These are phyloP conservation scores for Poa pratensis DNA, from an alignment of 176 grass and related monocot species.

Conservation along the genomic window DNA sequence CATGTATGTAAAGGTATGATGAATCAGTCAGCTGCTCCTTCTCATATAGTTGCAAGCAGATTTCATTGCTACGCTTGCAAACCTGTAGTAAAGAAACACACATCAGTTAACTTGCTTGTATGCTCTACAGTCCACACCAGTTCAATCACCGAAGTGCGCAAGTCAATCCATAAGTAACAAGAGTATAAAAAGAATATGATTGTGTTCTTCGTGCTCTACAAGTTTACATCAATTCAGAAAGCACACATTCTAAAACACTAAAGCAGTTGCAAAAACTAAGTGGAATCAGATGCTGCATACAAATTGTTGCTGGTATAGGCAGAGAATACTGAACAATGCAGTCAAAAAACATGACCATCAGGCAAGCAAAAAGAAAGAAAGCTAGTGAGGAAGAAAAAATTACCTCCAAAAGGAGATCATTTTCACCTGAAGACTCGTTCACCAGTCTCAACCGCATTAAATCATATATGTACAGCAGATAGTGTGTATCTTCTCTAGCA, in stretches of 20 bases:
- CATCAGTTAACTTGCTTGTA: constrained; percentile 12
- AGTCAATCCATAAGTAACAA: constrained; percentile 24
- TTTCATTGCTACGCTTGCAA: constrained; percentile 71
- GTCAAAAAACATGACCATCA: constrained; percentile 32
- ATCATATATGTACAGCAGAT: constrained; percentile 93
- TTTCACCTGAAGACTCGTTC: constrained; percentile 60
- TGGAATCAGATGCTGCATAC: background rate
- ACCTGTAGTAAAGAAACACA: constrained; percentile 55
- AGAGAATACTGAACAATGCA: constrained; percentile 39
- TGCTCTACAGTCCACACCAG: constrained; percentile 5
- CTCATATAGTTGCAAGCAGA: constrained; percentile 92
- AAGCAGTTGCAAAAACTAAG: background rate
- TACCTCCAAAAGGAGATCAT: constrained; percentile 88
- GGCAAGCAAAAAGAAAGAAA: constrained; percentile 15
- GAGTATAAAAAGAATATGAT: constrained; percentile 35
- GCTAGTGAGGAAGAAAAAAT: constrained; percentile 18
- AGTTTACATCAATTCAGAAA: constrained; percentile 9
- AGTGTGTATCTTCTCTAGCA: constrained; percentile 99
- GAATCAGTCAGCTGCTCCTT: constrained; percentile 89
- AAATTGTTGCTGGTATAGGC: constrained; percentile 13
- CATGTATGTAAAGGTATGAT: constrained; percentile 88
- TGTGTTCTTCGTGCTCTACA: background rate
- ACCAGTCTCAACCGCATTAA: constrained; percentile 73
- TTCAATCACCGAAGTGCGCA: background rate
- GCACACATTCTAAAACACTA: background rate